These are phyloP conservation scores for Microstroma glucosiphilum DNA, from an alignment of 1,284 basidiomycete genomes.

Conservation along the genomic window DNA sequence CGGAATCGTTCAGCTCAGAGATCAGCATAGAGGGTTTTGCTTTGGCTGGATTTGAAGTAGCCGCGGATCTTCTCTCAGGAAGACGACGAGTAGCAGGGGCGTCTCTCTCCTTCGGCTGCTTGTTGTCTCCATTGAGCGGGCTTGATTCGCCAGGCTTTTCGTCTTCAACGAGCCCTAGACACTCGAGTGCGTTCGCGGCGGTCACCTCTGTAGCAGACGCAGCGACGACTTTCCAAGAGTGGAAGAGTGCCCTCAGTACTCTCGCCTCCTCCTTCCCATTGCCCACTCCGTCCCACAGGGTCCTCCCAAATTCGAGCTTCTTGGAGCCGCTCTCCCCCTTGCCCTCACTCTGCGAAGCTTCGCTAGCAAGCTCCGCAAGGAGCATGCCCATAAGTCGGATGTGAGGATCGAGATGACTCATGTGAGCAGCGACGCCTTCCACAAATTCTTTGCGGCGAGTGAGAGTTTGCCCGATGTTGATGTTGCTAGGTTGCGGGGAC, in stretches of 20 bases:
- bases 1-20: no score
- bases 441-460: conserved; percentile 57
- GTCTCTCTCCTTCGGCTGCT: neutral
- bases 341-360: neutral
- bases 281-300: conserved; percentile 70
- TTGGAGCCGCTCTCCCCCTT: neutral
- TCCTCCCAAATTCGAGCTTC: conserved; percentile 68
- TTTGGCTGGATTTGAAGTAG: no score
- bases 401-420: conserved; percentile 58
- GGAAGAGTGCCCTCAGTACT: conserved; percentile 30
- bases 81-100: neutral
- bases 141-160: neutral
- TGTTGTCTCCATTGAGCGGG: neutral
- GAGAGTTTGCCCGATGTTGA: neutral
- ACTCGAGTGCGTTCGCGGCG: neutral
- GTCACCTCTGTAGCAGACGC: neutral
- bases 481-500: neutral
- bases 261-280: conserved; percentile 56
- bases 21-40: no score
- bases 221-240: conserved; percentile 9
- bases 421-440: conserved; percentile 65
- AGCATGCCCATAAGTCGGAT: conserved; percentile 90
- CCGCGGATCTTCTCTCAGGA: no score
- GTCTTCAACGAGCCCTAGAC: neutral
- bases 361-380: conserved; percentile 62